These are phyloP conservation scores for Scheffersomyces titani DNA, from an alignment of 1,139 yeast species.

Conservation along the genomic window DNA sequence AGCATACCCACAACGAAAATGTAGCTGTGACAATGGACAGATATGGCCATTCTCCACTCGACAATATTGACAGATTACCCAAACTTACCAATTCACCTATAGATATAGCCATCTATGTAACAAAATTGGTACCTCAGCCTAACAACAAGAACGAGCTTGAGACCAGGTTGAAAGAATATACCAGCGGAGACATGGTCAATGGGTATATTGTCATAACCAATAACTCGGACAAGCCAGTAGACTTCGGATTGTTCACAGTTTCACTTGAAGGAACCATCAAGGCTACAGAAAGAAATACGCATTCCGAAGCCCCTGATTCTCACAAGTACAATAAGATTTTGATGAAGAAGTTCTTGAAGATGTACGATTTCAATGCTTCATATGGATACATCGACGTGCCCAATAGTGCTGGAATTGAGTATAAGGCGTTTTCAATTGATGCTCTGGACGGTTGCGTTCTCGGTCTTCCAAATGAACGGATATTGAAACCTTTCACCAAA, in stretches of 20 bases:
- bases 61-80: constrained; percentile 44
- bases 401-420: constrained; percentile 52
- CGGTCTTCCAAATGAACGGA: constrained; percentile 55
- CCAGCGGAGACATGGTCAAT: constrained; percentile 31
- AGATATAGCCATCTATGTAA: constrained; percentile 44
- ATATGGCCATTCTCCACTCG: constrained; percentile 46
- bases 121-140: constrained; percentile 43
- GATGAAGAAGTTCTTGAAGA: constrained; percentile 46
- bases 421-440: constrained; percentile 46
- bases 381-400: constrained; percentile 47
- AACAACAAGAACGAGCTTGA: constrained; percentile 36
- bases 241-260: constrained; percentile 48
- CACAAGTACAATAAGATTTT: constrained; percentile 31
- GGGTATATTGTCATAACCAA: constrained; percentile 35
- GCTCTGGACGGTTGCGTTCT: constrained; percentile 47
- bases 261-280: constrained; percentile 50
- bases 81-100: constrained; percentile 38
- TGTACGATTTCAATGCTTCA: constrained; percentile 50
- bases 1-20: constrained; percentile 15
- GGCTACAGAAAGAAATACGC: constrained; percentile 27
- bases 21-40: constrained; percentile 26
- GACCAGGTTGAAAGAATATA: constrained; percentile 46
- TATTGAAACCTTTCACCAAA: constrained; percentile 49
- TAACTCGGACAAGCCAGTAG: constrained; percentile 37
- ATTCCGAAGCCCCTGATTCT: constrained; percentile 13